These are phyloP conservation scores for Ordospora colligata DNA, from an alignment of 371 early-diverging fungal genomes.

Conservation along the genomic window DNA sequence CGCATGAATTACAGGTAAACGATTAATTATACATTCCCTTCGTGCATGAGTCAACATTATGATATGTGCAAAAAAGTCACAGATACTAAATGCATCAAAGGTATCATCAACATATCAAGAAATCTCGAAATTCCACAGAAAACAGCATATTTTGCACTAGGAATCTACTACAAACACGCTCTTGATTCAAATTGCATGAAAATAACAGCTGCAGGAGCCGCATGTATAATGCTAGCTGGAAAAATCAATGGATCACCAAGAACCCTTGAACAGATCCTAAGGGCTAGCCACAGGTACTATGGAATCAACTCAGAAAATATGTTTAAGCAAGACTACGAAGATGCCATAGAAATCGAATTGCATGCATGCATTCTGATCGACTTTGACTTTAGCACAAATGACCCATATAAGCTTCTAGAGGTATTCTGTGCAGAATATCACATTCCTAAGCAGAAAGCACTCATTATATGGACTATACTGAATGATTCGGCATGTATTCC, in stretches of 20 bases:
- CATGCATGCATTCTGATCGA: constrained; percentile 7
- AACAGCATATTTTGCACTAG: not conserved
- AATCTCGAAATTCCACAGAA: constrained; percentile 8
- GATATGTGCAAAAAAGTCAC: not conserved
- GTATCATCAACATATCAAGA: not conserved
- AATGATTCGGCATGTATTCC: not conserved
- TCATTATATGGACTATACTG: not conserved
- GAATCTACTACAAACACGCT: not conserved
- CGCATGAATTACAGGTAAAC: not conserved
- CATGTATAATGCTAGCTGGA: not conserved
- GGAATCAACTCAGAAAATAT: not conserved
- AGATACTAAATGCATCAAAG: not conserved
- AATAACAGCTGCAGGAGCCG: not conserved
- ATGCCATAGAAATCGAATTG: constrained; percentile 1
- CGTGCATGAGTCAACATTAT: constrained; percentile 11
- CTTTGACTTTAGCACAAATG: not conserved
- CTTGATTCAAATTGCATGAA: not conserved
- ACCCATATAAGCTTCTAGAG: not conserved
- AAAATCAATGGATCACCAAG: not conserved
- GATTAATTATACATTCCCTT: not conserved
- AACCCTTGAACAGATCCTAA: not conserved
- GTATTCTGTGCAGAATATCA: not conserved
- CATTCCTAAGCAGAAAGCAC: not conserved
- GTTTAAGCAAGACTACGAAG: not conserved
- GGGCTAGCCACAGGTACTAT: not conserved